Evolutionary conservation across 2,329 filamentous ascomycete genomes (phyloP), one percentile per base, ranked within the genome.

Genomic region (Coniochaeta ligniaria): DNA sequence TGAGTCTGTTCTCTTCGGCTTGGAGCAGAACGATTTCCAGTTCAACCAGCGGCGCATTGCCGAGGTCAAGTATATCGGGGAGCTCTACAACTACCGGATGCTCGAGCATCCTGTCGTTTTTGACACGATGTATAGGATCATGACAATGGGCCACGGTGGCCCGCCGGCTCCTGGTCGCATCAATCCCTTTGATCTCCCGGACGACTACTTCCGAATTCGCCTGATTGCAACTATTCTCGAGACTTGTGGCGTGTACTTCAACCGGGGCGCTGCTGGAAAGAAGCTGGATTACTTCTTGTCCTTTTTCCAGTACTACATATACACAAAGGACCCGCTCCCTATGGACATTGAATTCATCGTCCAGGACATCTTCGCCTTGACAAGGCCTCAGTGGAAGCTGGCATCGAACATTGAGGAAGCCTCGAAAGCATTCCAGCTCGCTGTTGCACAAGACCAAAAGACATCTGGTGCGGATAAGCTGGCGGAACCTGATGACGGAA

Each of bases 331-430:
- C 22, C 82, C 90, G 0, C 76, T 97, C 43, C 95, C 96, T 0
- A 96, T 99, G 91, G 95, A 99, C 66, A 91, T 98, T 55, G 95
- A 99, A 61, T 99, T 99, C 72, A 87, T 97, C 54, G 85, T 99
- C 7, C 93, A 97, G 72, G 95, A 99, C 72, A 93, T 91, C 0
- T 98, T 90, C 74, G 87, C 88, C 28, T 76, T 92, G 36, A 89
- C 92, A 14, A 85, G 95, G 55, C 94, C 95, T 5, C 90, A 97
- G 71, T 99, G 94, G 95, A 96, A 95, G 73, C 78, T 97, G 54
- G 87, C 91, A 22, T 83, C 86, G 6, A 90, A 89, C 65, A 73
- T 95, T 6, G 87, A 96, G 59, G 95, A 98, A 74, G 94, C 95
- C 11, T 85, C 86, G 12, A 88, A 86, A 65, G 83, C 88, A 1